Conservation (phyloP, 2,329 filamentous ascomycete species). For the Chaetomium globosum region DNA sequence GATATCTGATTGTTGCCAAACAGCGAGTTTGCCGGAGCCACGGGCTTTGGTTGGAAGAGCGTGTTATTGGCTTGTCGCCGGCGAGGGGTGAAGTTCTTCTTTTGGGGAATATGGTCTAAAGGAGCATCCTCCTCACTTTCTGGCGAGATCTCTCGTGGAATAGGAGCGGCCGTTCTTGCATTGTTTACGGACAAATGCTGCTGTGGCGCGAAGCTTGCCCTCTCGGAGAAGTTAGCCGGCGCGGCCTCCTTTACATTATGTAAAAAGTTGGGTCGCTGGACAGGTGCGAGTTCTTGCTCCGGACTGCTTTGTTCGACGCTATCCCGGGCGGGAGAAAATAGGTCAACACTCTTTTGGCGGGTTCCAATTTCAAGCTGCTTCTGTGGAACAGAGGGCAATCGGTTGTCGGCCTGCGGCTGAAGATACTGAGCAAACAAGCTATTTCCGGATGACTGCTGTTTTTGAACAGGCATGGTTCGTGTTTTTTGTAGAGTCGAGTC, state of each 20-base stretch:
- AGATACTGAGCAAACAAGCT: constrained; percentile 24
- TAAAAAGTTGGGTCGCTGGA: constrained; percentile 38
- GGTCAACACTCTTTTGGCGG: constrained; percentile 20
- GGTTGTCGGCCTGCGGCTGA: background rate
- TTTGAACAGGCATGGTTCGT: background rate
- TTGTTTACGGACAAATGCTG: constrained; percentile 38
- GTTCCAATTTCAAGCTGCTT: constrained; percentile 24
- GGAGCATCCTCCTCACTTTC: constrained; percentile 24
- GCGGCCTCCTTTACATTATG: constrained; percentile 37
- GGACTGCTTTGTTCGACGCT: constrained; percentile 14
- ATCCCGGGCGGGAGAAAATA: constrained; percentile 41
- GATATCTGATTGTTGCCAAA: constrained; percentile 28
- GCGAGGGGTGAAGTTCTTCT: constrained; percentile 54
- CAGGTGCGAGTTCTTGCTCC: constrained; percentile 26
- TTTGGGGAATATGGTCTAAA: constrained; percentile 49
- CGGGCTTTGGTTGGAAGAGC: constrained; percentile 44
- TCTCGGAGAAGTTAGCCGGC: constrained; percentile 48
- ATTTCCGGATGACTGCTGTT: constrained; percentile 13
- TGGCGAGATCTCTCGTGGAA: background rate
- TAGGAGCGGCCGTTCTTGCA: background rate
- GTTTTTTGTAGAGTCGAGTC: constrained; percentile 10
- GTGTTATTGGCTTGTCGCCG: constrained; percentile 40
- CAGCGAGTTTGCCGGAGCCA: constrained; percentile 27
- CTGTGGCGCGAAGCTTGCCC: constrained; percentile 52
- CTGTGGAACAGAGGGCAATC: constrained; percentile 14